Evolutionary conservation across 495 filamentous ascomycete genomes (phyloP).

Genomic region (Copromyces sp.): DNA sequence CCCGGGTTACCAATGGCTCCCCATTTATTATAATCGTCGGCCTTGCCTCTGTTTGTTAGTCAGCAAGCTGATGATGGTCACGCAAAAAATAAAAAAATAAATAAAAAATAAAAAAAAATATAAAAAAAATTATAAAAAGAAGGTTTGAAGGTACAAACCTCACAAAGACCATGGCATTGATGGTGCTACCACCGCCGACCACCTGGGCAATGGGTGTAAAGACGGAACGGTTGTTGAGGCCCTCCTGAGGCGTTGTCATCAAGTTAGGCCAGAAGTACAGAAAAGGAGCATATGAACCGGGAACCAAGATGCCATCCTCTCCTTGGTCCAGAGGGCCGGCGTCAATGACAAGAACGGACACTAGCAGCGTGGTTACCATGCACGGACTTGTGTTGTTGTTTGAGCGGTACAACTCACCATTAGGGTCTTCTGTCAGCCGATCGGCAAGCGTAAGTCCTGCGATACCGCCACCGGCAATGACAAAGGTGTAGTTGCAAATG

Average conservation of each 20-base stretch:
- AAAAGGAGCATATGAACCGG: conserved; percentile 16
- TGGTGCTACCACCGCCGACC: conserved; percentile 32
- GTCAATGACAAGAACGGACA: conserved; percentile 35
- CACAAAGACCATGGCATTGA: conserved; percentile 36
- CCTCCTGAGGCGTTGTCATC: conserved; percentile 13
- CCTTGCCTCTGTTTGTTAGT: conserved; percentile 20
- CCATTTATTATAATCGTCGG: conserved; percentile 48
- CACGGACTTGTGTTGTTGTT: conserved; percentile 1
- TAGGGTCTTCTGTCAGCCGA: conserved; percentile 35
- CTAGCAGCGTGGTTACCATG: conserved; percentile 10
- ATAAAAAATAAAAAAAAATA: no score
- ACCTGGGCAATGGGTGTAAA: conserved; percentile 19
- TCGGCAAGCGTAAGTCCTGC: conserved; percentile 39
- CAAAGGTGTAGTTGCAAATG: conserved; percentile 33
- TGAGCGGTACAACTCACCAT: conserved; percentile 20
- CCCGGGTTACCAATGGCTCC: conserved; percentile 47
- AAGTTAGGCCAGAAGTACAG: conserved; percentile 21
- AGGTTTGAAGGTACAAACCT: conserved; percentile 8
- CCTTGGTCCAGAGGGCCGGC: conserved; percentile 26
- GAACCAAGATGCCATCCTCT: conserved; percentile 19
- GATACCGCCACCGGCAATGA: conserved; percentile 40
- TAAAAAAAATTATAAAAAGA: no score
- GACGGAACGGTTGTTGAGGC: conserved; percentile 16
- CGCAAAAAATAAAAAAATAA: neutral
- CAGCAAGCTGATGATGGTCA: neutral